phyloP scores from a whole-genome alignment of 192 early-diverging fungal species.

The Coemansia sp. region DNA sequence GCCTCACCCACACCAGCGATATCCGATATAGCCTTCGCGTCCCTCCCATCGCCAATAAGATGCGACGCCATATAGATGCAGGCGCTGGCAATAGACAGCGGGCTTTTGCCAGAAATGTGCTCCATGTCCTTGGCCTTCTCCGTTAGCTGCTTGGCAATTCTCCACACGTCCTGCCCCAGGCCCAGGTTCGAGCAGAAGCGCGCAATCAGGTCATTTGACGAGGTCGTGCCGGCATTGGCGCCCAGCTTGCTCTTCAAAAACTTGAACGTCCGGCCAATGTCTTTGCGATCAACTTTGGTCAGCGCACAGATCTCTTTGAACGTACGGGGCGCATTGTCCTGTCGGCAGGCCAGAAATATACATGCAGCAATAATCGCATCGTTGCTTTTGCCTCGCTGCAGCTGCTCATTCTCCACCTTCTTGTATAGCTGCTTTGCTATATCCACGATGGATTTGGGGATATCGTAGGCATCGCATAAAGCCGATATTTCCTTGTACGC shows the following conservation, averaged over 20 bases:
- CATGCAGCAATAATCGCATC: constrained; percentile 89
- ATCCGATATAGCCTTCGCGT: constrained; percentile 75
- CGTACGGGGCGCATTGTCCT: constrained; percentile 79
- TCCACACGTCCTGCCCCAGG: constrained; percentile 65
- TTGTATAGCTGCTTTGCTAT: constrained; percentile 93
- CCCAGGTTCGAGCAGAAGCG: constrained; percentile 82
- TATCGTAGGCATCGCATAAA: constrained; percentile 81
- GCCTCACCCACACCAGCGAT: constrained; percentile 90
- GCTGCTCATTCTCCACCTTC: constrained; percentile 81
- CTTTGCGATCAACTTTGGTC: constrained; percentile 90
- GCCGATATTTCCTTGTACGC: constrained; percentile 85
- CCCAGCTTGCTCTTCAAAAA: constrained; percentile 56
- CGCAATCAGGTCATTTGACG: constrained; percentile 69
- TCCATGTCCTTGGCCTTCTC: constrained; percentile 77
- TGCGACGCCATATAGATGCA: constrained; percentile 85
- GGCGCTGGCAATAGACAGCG: constrained; percentile 89
- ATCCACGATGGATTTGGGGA: constrained; percentile 78
- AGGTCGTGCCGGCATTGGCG: constrained; percentile 61
- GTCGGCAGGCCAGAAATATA: constrained; percentile 89
- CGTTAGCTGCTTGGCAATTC: constrained; percentile 67
- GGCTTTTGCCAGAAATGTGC: constrained; percentile 87
- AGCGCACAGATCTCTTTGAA: constrained; percentile 91
- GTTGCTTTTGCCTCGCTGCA: constrained; percentile 75
- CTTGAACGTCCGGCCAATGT: constrained; percentile 78
- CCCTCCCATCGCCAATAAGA: constrained; percentile 63